Evolutionary conservation across 2,329 filamentous ascomycete species (phyloP), one percentile per base, ranked within the genome.

Genomic region (Paecilomyces sp.): DNA sequence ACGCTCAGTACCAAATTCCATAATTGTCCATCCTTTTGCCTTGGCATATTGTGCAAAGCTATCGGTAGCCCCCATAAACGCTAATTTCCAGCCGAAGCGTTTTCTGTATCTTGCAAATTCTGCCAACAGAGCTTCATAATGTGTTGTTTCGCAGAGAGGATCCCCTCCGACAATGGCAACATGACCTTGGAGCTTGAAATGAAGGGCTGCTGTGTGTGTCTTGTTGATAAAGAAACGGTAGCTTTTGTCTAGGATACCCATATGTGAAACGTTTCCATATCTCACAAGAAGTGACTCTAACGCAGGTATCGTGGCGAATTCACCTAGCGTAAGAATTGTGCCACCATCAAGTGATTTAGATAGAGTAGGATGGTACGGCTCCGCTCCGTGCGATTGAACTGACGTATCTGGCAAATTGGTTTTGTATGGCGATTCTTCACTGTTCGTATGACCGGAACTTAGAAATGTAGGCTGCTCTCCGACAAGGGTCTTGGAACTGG

Each of bases 161-260:
- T 78, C 74, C 2, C 76, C 75, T 6, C 70, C 69, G 1, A 79
- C 70, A 25, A 78, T 66, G 11, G 74, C 74, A 3, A 77, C 68
- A 1, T 68, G 61, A 56, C 72, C 70, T 28, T 72, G 70, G 0
- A 74, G 59, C 58, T 77, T 78, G 66, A 73, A 78, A 34, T 71
- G 76, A 0, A 78, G 63, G 0, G 71, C 75, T 7, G 67, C 76
- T 6, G 71, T 71, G 13, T 63, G 64, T 12, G 66, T 60, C 47
- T 68, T 66, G 55, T 74, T 77, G 15, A 78, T 65, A 59, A 77
- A 79, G 60, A 78, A 74, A 4, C 63, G 68, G 58, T 78, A 78
- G 55, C 71, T 75, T 7, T 64, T 70, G 53, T 79, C 76, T 1
- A 77, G 69, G n/a, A 79, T 70, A 1, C 74, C 75, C 75, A 77